These are phyloP conservation scores for Petrea volubilis DNA, from an alignment of 257 asterid species.

Conservation along the genomic window DNA sequence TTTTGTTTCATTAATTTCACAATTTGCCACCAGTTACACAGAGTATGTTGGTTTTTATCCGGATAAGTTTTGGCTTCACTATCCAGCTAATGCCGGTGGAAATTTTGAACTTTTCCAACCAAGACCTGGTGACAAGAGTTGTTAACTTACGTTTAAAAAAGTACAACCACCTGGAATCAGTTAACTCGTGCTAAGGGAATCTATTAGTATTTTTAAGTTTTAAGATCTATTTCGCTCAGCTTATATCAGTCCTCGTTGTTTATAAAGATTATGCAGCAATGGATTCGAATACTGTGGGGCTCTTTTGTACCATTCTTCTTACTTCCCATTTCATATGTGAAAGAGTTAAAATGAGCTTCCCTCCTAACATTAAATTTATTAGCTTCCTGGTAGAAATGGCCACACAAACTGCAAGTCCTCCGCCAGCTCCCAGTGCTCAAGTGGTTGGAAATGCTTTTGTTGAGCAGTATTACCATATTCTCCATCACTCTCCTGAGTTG, in stretches of 20 bases:
- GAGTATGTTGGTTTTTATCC: neutral
- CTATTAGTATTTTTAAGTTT: slow-evolving; percentile 1
- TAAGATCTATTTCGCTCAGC: neutral
- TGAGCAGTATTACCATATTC: slow-evolving; percentile 89
- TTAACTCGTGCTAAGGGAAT: neutral
- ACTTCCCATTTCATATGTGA: neutral
- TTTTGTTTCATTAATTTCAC: neutral
- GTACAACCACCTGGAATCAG: neutral
- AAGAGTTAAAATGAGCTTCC: neutral
- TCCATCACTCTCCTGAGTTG: slow-evolving; percentile 75
- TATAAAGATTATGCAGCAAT: neutral
- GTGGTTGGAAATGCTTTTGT: slow-evolving; percentile 95
- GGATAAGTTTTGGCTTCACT: neutral
- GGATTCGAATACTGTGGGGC: neutral
- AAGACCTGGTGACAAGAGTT: neutral
- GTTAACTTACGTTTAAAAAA: neutral
- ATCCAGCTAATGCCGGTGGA: neutral
- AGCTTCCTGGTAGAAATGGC: slow-evolving; percentile 63
- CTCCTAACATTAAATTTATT: slow-evolving; percentile 11
- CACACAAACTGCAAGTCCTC: slow-evolving; percentile 45
- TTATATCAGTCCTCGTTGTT: neutral
- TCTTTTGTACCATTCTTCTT: neutral
- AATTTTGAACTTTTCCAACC: neutral
- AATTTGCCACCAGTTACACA: neutral
- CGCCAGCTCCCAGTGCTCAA: slow-evolving; percentile 74